These are phyloP conservation scores for Neonectria neomacrospora DNA, from an alignment of 2,329 filamentous ascomycete species.

Conservation along the genomic window DNA sequence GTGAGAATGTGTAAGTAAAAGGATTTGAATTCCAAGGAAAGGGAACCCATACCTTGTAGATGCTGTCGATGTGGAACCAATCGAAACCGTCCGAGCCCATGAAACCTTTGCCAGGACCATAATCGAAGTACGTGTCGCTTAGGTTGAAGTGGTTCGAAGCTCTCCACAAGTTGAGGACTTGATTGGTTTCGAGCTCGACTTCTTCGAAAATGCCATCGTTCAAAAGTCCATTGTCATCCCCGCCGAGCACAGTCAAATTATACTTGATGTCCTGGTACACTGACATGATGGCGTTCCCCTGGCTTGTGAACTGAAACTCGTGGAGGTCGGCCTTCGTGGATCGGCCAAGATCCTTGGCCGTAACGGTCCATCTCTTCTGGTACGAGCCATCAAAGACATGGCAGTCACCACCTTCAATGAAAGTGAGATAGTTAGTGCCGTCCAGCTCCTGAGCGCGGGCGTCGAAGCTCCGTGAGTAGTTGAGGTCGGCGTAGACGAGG, in stretches of 20 bases:
- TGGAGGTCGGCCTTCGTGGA: constrained; percentile 34
- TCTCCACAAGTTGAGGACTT: constrained; percentile 40
- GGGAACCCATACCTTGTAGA: constrained; percentile 36
- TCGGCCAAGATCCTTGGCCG: constrained; percentile 27
- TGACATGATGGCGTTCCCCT: constrained; percentile 36
- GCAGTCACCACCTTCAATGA: constrained; percentile 36
- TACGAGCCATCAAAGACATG: constrained; percentile 38
- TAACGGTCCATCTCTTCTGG: constrained; percentile 35
- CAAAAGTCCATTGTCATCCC: constrained; percentile 36
- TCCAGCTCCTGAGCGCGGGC: constrained; percentile 33
- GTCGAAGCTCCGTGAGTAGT: constrained; percentile 34
- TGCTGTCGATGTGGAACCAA: constrained; percentile 45
- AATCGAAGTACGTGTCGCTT: constrained; percentile 36
- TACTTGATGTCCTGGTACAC: constrained; percentile 40
- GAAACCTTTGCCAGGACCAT: constrained; percentile 33
- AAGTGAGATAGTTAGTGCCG: constrained; percentile 36
- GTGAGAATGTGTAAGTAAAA: neutral
- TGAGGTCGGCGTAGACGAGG: constrained; percentile 38
- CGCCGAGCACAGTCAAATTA: constrained; percentile 36
- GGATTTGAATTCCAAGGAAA: neutral
- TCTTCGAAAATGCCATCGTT: constrained; percentile 41
- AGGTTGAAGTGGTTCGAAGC: constrained; percentile 38
- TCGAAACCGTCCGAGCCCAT: constrained; percentile 41
- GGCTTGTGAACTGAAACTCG: constrained; percentile 38
- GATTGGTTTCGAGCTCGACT: constrained; percentile 37